A percentile compares a stretch with the other conserved stretches of the same genome.
Conservation (phyloP, 1,284 basidiomycete species). For the Rhodotorula glutinis region DNA sequence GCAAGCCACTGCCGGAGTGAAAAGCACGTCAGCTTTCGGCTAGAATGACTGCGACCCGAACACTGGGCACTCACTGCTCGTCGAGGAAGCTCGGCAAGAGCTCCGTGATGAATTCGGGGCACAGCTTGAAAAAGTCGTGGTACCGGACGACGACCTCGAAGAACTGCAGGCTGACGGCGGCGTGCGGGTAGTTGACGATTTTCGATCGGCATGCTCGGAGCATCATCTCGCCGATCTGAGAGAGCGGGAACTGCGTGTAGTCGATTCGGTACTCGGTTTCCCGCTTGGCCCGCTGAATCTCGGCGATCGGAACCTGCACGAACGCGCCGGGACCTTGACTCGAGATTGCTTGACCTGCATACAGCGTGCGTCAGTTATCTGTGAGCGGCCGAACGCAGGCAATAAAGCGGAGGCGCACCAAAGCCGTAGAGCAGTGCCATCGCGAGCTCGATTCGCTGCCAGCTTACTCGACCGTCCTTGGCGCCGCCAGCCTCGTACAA, state of each 20-base stretch:
- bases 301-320: slow-evolving; percentile 37
- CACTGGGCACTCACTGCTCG: slow-evolving; percentile 55
- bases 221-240: slow-evolving; percentile 85
- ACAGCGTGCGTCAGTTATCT: neutral
- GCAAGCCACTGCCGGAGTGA: slow-evolving; percentile 66
- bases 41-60: no score
- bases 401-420: slow-evolving; percentile 10
- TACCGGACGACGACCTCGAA: slow-evolving; percentile 92
- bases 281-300: slow-evolving; percentile 34
- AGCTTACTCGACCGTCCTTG: slow-evolving; percentile 62
- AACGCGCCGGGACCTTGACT: slow-evolving; percentile 35
- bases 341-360: slow-evolving; percentile 33
- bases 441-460: slow-evolving; percentile 93
- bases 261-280: slow-evolving; percentile 55
- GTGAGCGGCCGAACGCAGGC: neutral
- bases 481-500: slow-evolving; percentile 52
- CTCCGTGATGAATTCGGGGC: slow-evolving; percentile 78
- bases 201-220: slow-evolving; percentile 77
- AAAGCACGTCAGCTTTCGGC: neutral
- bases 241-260: slow-evolving; percentile 81
- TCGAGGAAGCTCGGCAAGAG: slow-evolving; percentile 88
- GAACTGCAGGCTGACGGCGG: slow-evolving; percentile 84
- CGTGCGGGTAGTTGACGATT: slow-evolving; percentile 78
- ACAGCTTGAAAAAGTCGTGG: slow-evolving; percentile 91
- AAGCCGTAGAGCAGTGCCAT: slow-evolving; percentile 85